Base-by-base conservation (phyloP, 805 yeast genomes). In the Cyberlindnera samutprakarnensis region DNA sequence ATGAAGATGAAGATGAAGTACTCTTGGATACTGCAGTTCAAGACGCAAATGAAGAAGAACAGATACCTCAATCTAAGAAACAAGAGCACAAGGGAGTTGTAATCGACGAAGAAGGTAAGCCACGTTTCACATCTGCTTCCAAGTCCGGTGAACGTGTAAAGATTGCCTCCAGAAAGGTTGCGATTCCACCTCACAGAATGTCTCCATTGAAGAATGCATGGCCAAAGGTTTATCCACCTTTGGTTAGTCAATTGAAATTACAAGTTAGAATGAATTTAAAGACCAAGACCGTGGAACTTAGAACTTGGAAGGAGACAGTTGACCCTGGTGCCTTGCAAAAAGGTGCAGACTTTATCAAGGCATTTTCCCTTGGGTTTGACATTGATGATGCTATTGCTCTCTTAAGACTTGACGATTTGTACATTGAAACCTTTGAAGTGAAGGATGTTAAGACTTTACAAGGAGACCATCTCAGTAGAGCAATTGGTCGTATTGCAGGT, bases 401-500 rank as follows among this genome's bases (percentile, higher is more conserved):
- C 33, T 70, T 92, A 49, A 76, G 98, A 61, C 68, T 92, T 51
- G 98, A 92, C 58, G 99, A 92, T 59, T 71, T 92, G 43, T 92
- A 88, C 65, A 88, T 92, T 43, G 98, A 92, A 61, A 86, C 97
- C 5, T 92, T 92, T 54, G 99, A 92, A 57, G 72, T 92, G 49
- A 92, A 92, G 57, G 99, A 92, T 60, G 96, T 92, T 36, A 94
- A 92, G 62, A 90, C 96, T 5, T 66, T 92, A 46, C 78, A 76
- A 18, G 98, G 97, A 18, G 98, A 92, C 62, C 98, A 92, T 72
- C 68, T 92, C 56, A 82, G 95, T 32, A 80, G 99, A 71, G 98
- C 99, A 7, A 92, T 92, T 56, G 99, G 98, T 53, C 86, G 99
- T 71, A 92, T 92, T 60, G 98, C 99, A 11, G 99, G 99, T 59